phyloP scores from a whole-genome alignment of 2,329 filamentous ascomycete genomes.

The Ilyonectria robusta region DNA sequence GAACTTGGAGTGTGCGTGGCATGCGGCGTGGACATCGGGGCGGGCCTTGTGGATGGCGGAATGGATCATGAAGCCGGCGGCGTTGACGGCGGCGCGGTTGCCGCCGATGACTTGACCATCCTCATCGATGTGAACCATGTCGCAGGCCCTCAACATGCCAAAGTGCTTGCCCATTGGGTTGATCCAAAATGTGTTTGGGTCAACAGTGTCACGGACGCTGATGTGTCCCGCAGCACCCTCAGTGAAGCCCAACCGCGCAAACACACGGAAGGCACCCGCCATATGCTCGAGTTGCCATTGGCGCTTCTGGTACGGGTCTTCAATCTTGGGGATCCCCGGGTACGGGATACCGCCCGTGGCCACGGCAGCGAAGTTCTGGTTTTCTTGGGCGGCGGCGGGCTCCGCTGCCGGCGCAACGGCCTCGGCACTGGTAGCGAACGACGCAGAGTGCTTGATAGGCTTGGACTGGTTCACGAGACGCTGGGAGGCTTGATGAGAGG shows the following conservation, averaged over 20 bases:
- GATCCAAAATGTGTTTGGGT: constrained; percentile 74
- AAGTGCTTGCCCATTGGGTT: constrained; percentile 76
- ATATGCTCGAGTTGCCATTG: constrained; percentile 58
- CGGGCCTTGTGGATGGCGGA: constrained; percentile 71
- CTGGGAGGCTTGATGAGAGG: constrained; percentile 21
- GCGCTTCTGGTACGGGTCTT: constrained; percentile 58
- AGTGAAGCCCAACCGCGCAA: constrained; percentile 63
- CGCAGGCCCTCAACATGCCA: constrained; percentile 70
- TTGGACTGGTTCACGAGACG: not conserved
- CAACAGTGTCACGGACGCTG: constrained; percentile 72
- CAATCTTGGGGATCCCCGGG: constrained; percentile 69
- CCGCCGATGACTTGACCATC: constrained; percentile 72
- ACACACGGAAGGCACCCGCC: constrained; percentile 63
- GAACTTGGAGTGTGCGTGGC: constrained; percentile 71
- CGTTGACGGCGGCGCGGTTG: constrained; percentile 70
- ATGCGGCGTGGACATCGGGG: constrained; percentile 72
- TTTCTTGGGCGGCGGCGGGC: constrained; percentile 20
- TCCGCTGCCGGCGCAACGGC: constrained; percentile 29
- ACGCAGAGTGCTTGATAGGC: constrained; percentile 18
- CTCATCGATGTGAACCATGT: constrained; percentile 74
- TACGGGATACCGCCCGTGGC: constrained; percentile 52
- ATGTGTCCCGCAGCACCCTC: constrained; percentile 78
- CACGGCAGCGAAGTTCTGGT: constrained; percentile 45
- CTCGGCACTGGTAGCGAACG: constrained; percentile 42
- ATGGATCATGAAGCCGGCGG: constrained; percentile 74